Evolutionary conservation across 768 basidiomycete genomes (phyloP).

Genomic region (Boletus pseudo-olivaceus): DNA sequence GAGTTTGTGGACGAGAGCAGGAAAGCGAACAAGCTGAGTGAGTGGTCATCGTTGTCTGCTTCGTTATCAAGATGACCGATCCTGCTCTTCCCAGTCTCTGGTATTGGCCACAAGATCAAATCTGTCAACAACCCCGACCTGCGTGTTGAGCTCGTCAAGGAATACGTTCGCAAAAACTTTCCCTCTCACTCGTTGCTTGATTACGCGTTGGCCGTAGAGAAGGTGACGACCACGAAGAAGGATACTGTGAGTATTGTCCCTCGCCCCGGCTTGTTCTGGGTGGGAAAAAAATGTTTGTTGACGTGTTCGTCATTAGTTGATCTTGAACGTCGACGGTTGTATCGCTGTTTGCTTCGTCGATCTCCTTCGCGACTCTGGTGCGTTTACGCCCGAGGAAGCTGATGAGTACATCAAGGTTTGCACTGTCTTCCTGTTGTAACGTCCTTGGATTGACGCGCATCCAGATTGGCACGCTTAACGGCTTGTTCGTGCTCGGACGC

Average conservation of each 20-base stretch:
- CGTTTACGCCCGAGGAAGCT: constrained; percentile 93
- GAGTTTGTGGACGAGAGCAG: constrained; percentile 95
- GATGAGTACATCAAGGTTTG: constrained; percentile 90
- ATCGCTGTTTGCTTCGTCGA: constrained; percentile 97
- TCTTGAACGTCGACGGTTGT: constrained; percentile 95
- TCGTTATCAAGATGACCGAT: constrained; percentile 1
- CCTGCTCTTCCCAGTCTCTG: constrained; percentile 57
- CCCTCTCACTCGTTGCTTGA: constrained; percentile 89
- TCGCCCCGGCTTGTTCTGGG: neutral
- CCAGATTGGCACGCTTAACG: constrained; percentile 88
- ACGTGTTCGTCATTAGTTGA: constrained; percentile 49
- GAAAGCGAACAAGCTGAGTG: constrained; percentile 91
- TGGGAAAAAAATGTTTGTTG: neutral
- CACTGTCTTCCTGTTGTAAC: neutral
- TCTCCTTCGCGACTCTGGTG: constrained; percentile 85
- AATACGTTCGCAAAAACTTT: constrained; percentile 95
- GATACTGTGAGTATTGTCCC: constrained; percentile 58
- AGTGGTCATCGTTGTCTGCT: constrained; percentile 28
- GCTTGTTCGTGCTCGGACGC: constrained; percentile 94
- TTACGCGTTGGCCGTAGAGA: constrained; percentile 95
- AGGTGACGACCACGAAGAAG: constrained; percentile 97
- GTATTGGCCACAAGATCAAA: constrained; percentile 99
- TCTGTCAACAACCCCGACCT: constrained; percentile 94
- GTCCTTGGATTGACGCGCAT: neutral
- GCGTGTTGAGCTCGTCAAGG: constrained; percentile 91